A percentile compares a stretch with the other conserved stretches of the same genome.
These are phyloP conservation scores for Curvularia eragrostidis DNA, from an alignment of 2,329 filamentous ascomycete species.

Conservation along the genomic window DNA sequence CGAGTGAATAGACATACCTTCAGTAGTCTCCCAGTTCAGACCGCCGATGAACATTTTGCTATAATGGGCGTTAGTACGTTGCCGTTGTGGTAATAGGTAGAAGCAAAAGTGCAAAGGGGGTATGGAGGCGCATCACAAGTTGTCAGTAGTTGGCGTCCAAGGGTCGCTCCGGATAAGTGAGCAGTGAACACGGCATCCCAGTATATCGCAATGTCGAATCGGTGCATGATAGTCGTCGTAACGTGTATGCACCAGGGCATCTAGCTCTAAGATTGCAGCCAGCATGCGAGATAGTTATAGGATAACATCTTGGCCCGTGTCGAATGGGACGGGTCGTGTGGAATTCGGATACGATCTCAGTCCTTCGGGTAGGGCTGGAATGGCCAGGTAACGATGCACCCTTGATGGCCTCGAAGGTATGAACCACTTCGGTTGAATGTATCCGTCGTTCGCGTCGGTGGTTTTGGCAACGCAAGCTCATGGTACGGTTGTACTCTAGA, in stretches of 20 bases:
- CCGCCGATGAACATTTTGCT: slow-evolving; percentile 99
- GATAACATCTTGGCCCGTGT: background rate
- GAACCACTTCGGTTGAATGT: background rate
- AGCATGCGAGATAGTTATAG: background rate
- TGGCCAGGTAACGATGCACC: background rate
- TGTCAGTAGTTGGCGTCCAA: background rate
- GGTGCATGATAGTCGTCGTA: background rate
- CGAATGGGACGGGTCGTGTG: background rate
- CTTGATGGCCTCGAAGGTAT: background rate
- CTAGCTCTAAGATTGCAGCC: background rate
- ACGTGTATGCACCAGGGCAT: background rate
- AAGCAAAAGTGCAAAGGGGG: background rate
- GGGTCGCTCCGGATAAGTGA: background rate
- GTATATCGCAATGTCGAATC: background rate
- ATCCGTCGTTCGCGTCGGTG: background rate
- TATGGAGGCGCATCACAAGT: slow-evolving; percentile 22
- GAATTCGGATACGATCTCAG: background rate
- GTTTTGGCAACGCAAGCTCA: background rate
- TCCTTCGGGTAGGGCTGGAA: background rate
- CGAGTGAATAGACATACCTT: slow-evolving; percentile 71
- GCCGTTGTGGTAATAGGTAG: background rate
- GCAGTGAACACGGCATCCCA: background rate
- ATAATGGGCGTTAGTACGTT: slow-evolving; percentile 26
- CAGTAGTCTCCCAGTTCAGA: slow-evolving; percentile 98
- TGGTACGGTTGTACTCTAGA: background rate